Evolutionary conservation across 345 rosid species (phyloP), one percentile per base, ranked within the genome.

Genomic region (Acer yangbiense): DNA sequence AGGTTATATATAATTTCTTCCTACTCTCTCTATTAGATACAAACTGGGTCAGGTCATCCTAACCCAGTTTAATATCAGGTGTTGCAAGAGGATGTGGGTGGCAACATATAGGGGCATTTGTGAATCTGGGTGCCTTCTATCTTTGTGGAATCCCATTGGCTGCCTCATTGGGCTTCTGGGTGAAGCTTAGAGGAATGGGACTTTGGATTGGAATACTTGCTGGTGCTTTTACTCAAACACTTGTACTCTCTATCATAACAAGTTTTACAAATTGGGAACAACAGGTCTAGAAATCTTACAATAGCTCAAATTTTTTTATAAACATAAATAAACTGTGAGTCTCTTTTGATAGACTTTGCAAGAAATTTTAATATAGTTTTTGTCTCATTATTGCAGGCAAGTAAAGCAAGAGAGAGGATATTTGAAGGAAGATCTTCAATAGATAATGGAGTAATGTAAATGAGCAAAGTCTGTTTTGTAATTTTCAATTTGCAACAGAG

Each of bases 1-100:
- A 87, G 98, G 98, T 90, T 27, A 46, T 46, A 46, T 27, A 10
- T 46, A 46, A 46, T 9, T 46, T 43, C 46, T 43, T 43, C 46
- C 46, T 43, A 43, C 46, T 43, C 46, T 43, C 8, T 43, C 46
- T 43, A 43, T 43, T 43, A 43, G 10, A 43, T 43, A 43, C 46
- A 43, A 7, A 29, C 35, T 29, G 35, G 35, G 35, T 29, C 35
- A 29, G 35, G 35, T 3, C 35, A 29, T 29, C 35, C 35, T 29
- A 29, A 29, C 35, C 35, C 35, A 29, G 35, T 29, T 29, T 29
- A 29, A 32, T 32, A 65, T 66, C 65, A 91, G 97, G 98, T 39
- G 79, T 91, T 79, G 91, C 94, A 9, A 93, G 97, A 82, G 98
- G 97, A 64, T 88, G 91, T 27, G 97, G 97, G 64, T 93, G 98